Evolutionary conservation across 169 alveolate genomes (phyloP).

Genomic region (Cryptosporidium ubiquitum): DNA sequence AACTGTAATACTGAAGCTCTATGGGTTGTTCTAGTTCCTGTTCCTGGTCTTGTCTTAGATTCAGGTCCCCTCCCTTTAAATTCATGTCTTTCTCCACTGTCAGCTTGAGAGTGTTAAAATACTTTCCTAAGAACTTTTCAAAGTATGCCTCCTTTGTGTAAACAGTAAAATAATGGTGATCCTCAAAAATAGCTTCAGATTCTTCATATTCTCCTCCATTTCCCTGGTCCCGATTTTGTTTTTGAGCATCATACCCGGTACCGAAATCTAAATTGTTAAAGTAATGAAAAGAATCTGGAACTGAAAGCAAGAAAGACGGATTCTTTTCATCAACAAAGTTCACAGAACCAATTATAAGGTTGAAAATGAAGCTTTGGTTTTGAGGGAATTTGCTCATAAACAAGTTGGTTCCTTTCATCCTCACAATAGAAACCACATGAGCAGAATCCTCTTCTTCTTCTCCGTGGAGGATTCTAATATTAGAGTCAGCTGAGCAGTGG

Average conservation of each 20-base stretch:
- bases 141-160: constrained; percentile 11
- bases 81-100: background rate
- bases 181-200: background rate
- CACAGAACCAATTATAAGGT: background rate
- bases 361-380: constrained; percentile 6
- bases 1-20: background rate
- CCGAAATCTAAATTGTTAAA: background rate
- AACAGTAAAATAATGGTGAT: constrained; percentile 42
- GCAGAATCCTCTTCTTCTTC: background rate
- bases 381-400: constrained; percentile 34
- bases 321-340: background rate
- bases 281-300: background rate
- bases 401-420: constrained; percentile 1
- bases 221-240: background rate
- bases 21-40: background rate
- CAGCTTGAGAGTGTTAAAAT: background rate
- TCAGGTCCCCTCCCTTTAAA: background rate
- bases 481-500: background rate
- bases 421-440: background rate
- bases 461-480: background rate
- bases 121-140: background rate
- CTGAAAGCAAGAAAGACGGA: background rate
- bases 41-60: too few relatives aligned
- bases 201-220: background rate
- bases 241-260: background rate